Evolutionary conservation across 176 grass and related monocot species (phyloP), one percentile per base, ranked within the genome.

Genomic region (Ensete glaucum): DNA sequence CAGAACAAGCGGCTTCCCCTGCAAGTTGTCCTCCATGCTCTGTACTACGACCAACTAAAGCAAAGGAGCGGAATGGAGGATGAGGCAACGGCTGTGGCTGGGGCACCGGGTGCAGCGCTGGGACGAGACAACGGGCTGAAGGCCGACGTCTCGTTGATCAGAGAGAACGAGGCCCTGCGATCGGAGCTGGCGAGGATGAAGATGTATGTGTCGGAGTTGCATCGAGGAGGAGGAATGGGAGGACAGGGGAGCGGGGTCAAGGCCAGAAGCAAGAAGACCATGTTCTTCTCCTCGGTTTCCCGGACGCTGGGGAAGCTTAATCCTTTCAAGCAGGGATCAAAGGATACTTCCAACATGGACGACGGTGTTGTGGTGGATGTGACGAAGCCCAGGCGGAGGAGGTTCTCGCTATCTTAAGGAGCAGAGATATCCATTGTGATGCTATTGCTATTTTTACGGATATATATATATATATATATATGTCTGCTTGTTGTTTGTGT

Each of bases 11-110:
- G 93, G 10, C 85, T 96, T 13, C 93, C 89, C 4, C 77, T 96
- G 8, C 89, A 96, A 66, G 71, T 82, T 34, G 83, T 88, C 59
- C 87, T 96, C 53, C 85, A 76, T 24, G 89, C 85, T 27, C 87
- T 96, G 57, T 96, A 96, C 87, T 88, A 86, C 49, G 93, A 96
- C 58, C 89, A 96, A 78, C 89, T 96, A 65, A 82, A 96, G 56
- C 29, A 92, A 15, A 84, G 87, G 55, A 81, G 85, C 73, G 72
- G 80, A 23, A 50, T 9, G 51, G 73, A 29, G 55, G 34, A 9
- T 8, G 29, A 52, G 81, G 71, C 83, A 27, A 76, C 50, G 6
- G 78, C 80, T 0, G 77, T 73, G 67, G 59, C 80, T 0, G 77
- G 73, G 67, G 59, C 22, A 25, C 0, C 78, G 82, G 11, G 72